A percentile compares a stretch with the other conserved stretches of the same genome.
Evolutionary conservation across 139 green algal genomes (phyloP).

Genomic region (Edaphochlamys debaryana): DNA sequence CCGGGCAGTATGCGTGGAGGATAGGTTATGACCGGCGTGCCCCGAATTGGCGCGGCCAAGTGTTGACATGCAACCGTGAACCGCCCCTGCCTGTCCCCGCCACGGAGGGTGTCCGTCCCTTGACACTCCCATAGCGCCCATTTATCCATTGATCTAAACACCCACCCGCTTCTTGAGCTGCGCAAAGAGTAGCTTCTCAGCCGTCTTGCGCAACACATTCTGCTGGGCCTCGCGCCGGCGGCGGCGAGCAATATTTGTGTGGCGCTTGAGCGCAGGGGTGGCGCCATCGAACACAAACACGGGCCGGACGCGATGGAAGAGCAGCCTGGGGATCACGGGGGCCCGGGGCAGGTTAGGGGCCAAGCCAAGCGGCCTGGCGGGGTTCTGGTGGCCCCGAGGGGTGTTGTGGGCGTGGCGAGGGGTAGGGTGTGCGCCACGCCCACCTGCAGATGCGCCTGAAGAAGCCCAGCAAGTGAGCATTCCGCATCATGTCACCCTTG

Average conservation of each 20-base stretch:
- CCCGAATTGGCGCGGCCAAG: no score
- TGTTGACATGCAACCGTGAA: no score
- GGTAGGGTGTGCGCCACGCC: no score
- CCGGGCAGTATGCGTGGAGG: no score
- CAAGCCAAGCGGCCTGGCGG: no score
- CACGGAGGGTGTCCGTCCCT: no score
- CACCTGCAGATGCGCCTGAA: conserved; percentile 94
- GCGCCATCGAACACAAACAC: conserved; percentile 99
- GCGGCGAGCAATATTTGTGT: conserved; percentile 79
- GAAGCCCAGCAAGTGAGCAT: conserved; percentile 97
- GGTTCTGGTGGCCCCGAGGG: no score
- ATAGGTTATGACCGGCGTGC: no score
- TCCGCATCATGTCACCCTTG: conserved; percentile 89
- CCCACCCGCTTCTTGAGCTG: conserved; percentile 80
- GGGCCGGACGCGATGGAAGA: conserved; percentile 93
- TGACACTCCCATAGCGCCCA: no score
- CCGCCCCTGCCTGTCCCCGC: no score
- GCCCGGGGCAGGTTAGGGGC: neutral
- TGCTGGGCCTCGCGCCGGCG: conserved; percentile 82
- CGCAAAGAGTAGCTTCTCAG: conserved; percentile 95
- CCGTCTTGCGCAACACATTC: conserved; percentile 74
- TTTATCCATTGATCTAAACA: no score
- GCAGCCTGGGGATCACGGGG: conserved; percentile 69
- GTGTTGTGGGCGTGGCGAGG: no score
- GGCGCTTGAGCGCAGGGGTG: conserved; percentile 93